Base-by-base conservation (phyloP, 2,329 filamentous ascomycete species). In the Colletotrichum graminicola region DNA sequence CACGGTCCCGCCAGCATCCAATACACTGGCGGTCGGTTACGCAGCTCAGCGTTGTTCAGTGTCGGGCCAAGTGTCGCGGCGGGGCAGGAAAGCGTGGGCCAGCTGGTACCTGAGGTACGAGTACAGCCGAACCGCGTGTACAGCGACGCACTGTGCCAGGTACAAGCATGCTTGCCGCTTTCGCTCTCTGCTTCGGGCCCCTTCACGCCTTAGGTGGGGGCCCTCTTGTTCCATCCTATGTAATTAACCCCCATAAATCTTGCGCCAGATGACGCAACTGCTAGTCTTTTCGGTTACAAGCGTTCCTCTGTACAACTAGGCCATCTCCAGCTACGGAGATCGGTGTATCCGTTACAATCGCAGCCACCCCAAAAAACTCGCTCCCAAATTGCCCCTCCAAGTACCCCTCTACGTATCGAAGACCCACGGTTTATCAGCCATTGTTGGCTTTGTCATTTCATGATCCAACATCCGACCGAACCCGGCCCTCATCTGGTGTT, bases 381-480 rank as follows among this genome's bases (percentile, higher is more conserved):
- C 67, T 67, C 71, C 52, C 57, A 34, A 72, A 67, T 67, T 73
- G 64, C 67, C 62, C 71, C 68, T 72, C 72, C 72, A 67, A 56
- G 61, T n/a, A 10, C 43, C 21, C 69, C 62, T 64, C 65, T 64
- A 60, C 61, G 72, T 66, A 72, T 72, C 56, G 70, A 66, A 72
- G 66, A 72, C 61, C 56, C 18, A 57, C 62, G 66, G 67, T 72
- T 72, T 66, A 71, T 72, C 70, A 72, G 61, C 70, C 41, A 43
- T 66, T 66, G 51, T 66, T 66, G 56, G 52, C 57, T 43, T 60
- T 49, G 51, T 59, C 62, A 70, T 71, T 72, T 69, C 62, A 61
- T 62, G 70, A 72, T 72, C 56, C 61, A 49, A 49, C 51, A 39
- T 32, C 55, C 55, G 55, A 52, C 67, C 43, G 49, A 51, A 39